Conservation (phyloP, 1,284 basidiomycete species). For the Melampsora americana region DNA sequence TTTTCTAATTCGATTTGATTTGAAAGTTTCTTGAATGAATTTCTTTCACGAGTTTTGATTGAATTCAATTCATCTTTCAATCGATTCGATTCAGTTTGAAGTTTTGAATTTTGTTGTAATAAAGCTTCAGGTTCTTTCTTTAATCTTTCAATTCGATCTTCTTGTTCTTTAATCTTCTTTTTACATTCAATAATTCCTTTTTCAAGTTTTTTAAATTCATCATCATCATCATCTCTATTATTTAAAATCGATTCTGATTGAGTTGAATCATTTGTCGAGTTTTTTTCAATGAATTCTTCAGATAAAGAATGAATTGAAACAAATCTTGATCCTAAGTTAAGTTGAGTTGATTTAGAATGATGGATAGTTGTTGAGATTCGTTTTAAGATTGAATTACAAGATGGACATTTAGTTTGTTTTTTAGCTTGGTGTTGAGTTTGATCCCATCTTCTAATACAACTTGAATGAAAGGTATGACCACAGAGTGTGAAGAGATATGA, state of each 20-base stretch:
- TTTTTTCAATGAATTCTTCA: not conserved
- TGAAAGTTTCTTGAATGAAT: no score
- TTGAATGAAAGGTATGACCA: conserved; percentile 28
- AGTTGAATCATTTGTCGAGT: no score
- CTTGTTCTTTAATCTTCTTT: not conserved
- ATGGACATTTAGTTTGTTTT: conserved; percentile 8
- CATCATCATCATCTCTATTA: no score
- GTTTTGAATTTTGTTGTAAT: not conserved
- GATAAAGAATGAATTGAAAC: conserved; percentile 12
- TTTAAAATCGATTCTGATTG: no score
- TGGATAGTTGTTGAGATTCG: not conserved
- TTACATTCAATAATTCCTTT: not conserved
- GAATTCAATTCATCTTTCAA: not conserved
- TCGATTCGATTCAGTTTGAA: not conserved
- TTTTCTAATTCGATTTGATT: no score
- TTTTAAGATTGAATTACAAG: conserved; percentile 9
- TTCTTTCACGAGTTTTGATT: not conserved
- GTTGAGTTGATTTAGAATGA: not conserved
- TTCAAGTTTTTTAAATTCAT: not conserved
- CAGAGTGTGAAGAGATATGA: conserved; percentile 6
- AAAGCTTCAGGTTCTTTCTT: not conserved
- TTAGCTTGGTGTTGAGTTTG: not conserved
- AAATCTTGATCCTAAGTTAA: not conserved
- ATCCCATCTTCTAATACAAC: conserved; percentile 21
- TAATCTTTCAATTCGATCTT: not conserved